These are phyloP conservation scores for Nemania sp. DNA, from an alignment of 2,329 filamentous ascomycete species.

Conservation along the genomic window DNA sequence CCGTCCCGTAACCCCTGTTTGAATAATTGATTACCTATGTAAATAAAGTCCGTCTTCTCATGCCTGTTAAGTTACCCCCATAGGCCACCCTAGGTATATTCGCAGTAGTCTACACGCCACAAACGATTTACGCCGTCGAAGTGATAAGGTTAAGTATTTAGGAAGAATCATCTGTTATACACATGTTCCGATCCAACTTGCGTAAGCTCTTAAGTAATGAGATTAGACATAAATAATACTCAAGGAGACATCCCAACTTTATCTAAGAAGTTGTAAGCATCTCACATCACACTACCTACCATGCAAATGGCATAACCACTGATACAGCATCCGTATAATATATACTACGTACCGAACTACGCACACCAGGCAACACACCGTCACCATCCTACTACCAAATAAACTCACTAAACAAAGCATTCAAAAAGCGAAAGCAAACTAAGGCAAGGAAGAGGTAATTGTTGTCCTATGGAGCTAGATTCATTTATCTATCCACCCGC, in stretches of 20 bases:
- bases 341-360: background rate
- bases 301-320: too few species aligned
- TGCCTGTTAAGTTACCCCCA: background rate
- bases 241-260: too few species aligned
- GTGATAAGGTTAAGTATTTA: too few species aligned
- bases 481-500: background rate
- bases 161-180: too few species aligned
- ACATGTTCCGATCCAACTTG: too few species aligned
- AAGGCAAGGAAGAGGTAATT: constrained; percentile 2
- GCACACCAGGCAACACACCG: background rate
- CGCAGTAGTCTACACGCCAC: too few species aligned
- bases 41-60: background rate
- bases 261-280: too few species aligned
- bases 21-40: background rate
- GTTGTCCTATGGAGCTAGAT: constrained; percentile 9
- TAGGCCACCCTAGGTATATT: background rate
- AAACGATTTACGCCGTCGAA: too few species aligned
- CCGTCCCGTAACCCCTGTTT: background rate
- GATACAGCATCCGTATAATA: too few species aligned
- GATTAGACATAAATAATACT: too few species aligned
- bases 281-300: too few species aligned
- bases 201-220: too few species aligned
- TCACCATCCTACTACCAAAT: background rate
- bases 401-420: background rate
- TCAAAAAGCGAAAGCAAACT: background rate